Evolutionary conservation across 306 rosid genomes (phyloP).

Genomic region (Glycine tomentella): DNA sequence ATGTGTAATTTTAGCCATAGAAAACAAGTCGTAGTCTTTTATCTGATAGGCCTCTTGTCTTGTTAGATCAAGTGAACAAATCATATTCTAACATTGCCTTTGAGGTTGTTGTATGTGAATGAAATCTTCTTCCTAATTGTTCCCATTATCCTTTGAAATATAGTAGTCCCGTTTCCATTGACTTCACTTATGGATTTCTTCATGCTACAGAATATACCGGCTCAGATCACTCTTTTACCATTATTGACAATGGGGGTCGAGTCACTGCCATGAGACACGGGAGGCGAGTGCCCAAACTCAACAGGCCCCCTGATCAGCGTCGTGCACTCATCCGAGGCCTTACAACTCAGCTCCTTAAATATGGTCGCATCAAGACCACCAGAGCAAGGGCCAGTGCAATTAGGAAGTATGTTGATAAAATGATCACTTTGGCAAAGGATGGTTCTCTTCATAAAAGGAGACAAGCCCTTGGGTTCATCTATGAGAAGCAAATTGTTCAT

Average conservation of each 20-base stretch:
- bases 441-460: constrained; percentile 98
- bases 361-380: constrained; percentile 94
- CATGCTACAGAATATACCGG: constrained; percentile 60
- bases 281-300: constrained; percentile 87
- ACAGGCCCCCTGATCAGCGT: constrained; percentile 95
- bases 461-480: constrained; percentile 94
- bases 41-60: constrained; percentile 1
- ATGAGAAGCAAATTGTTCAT: constrained; percentile 95
- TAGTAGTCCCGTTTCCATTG: constrained; percentile 21
- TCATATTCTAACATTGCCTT: constrained; percentile 20
- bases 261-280: constrained; percentile 95
- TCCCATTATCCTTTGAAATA: constrained; percentile 30
- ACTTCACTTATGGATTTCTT: constrained; percentile 28
- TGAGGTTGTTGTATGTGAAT: constrained; percentile 32
- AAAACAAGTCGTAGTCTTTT: not conserved
- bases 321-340: constrained; percentile 91
- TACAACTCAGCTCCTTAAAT: constrained; percentile 91
- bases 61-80: constrained; percentile 24
- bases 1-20: not conserved
- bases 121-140: constrained; percentile 8
- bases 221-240: constrained; percentile 59
- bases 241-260: constrained; percentile 73
- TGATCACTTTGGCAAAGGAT: constrained; percentile 91
- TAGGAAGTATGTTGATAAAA: constrained; percentile 92
- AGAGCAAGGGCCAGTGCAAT: constrained; percentile 96